These are phyloP conservation scores for Stenogyne calaminthoides DNA, from an alignment of 305 asterid genomes.

Conservation along the genomic window DNA sequence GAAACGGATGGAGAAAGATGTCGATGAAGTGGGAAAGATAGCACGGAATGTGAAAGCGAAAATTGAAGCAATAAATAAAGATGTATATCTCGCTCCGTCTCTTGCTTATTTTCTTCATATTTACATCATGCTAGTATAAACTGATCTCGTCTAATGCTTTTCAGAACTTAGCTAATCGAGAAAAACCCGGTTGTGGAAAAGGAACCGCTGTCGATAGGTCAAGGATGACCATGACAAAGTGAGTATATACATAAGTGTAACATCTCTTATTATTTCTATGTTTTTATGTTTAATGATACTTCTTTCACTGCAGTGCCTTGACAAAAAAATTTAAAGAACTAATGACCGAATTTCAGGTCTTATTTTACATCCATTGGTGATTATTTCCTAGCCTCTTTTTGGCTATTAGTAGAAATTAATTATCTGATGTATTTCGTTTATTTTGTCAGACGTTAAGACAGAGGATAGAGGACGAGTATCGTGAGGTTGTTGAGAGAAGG, in stretches of 20 bases:
- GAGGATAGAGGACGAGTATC: constrained; percentile 78
- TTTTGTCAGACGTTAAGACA: constrained; percentile 62
- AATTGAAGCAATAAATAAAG: constrained; percentile 65
- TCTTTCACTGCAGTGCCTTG: constrained; percentile 54
- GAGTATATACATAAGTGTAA: constrained; percentile 19
- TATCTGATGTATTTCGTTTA: constrained; percentile 8
- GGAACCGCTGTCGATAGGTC: constrained; percentile 92
- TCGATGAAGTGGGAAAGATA: constrained; percentile 82
- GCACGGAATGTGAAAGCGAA: constrained; percentile 72
- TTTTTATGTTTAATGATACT: constrained; percentile 20
- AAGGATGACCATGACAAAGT: constrained; percentile 78
- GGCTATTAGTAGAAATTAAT: neutral
- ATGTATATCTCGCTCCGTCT: constrained; percentile 42
- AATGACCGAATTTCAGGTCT: constrained; percentile 89
- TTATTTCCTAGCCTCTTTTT: constrained; percentile 7
- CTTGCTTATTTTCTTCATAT: constrained; percentile 1
- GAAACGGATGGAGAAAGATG: constrained; percentile 88
- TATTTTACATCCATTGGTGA: neutral
- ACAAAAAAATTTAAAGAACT: constrained; percentile 71
- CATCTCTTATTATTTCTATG: neutral
- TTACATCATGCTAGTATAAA: neutral
- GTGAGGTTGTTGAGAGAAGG: constrained; percentile 90
- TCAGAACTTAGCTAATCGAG: constrained; percentile 77
- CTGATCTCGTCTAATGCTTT: constrained; percentile 18
- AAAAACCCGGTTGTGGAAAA: constrained; percentile 82